phyloP scores from a whole-genome alignment of 2,329 filamentous ascomycete species.

The Alternaria arbusti region DNA sequence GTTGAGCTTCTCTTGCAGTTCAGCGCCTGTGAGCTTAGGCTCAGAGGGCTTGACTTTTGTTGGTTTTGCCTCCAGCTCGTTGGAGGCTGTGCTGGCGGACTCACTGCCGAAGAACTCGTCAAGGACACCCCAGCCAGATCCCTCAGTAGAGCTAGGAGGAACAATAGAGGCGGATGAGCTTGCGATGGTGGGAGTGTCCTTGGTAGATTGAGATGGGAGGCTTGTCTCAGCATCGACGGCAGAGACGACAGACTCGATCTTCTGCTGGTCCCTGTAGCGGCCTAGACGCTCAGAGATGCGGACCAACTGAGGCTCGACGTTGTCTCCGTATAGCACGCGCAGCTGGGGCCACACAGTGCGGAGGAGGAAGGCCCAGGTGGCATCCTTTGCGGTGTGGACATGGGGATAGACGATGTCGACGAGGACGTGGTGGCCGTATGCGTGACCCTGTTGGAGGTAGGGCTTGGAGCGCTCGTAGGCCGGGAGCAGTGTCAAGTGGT shows the following conservation, averaged over 20 bases:
- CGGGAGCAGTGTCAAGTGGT: conserved; percentile 75
- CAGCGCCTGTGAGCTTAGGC: conserved; percentile 40
- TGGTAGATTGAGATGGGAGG: conserved; percentile 20
- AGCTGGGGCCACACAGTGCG: conserved; percentile 82
- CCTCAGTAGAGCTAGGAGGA: conserved; percentile 27
- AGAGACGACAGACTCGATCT: conserved; percentile 64
- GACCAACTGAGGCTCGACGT: conserved; percentile 92
- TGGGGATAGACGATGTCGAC: conserved; percentile 75
- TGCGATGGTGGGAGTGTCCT: conserved; percentile 27
- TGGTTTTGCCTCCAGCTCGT: conserved; percentile 21
- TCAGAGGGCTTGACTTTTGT: conserved; percentile 23
- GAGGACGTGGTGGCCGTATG: conserved; percentile 69
- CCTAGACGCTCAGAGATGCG: conserved; percentile 91
- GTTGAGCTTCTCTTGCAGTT: conserved; percentile 67
- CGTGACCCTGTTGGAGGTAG: conserved; percentile 73
- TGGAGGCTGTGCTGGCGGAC: conserved; percentile 27
- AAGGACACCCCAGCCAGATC: conserved; percentile 38
- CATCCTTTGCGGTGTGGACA: conserved; percentile 72
- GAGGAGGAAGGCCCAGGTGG: conserved; percentile 73
- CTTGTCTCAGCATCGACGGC: conserved; percentile 54
- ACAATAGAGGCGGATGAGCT: conserved; percentile 27
- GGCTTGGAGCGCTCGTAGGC: conserved; percentile 77
- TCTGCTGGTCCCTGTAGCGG: conserved; percentile 71
- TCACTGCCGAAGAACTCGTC: conserved; percentile 40
- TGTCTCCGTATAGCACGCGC: conserved; percentile 81